Percentiles rank a stretch among this genome's conserved stretches.
phyloP scores from a whole-genome alignment of 1,284 basidiomycete species.

The Gomphus bonarii region DNA sequence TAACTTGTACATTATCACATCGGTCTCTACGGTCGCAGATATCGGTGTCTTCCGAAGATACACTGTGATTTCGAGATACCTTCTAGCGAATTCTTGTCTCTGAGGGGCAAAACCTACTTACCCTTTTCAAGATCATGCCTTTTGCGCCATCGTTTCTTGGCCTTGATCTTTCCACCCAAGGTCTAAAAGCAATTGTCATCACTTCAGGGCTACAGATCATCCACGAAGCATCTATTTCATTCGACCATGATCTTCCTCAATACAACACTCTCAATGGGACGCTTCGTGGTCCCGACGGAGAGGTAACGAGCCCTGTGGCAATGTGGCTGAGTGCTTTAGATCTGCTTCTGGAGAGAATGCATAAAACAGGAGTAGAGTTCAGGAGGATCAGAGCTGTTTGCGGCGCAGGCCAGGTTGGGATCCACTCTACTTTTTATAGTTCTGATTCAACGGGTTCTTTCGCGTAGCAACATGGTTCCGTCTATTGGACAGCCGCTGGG shows the following conservation, averaged over 20 bases:
- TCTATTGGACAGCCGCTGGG: constrained; percentile 69
- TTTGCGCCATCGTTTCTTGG: constrained; percentile 61
- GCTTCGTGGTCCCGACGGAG: constrained; percentile 53
- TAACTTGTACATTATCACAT: no score
- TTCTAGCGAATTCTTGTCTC: no score
- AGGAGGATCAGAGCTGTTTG: constrained; percentile 52
- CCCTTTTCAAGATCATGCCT: constrained; percentile 13
- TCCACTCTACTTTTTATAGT: not conserved
- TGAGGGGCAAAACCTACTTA: no score
- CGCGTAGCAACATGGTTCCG: constrained; percentile 80
- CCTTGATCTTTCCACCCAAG: constrained; percentile 82
- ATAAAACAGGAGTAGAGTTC: constrained; percentile 47
- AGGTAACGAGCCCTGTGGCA: constrained; percentile 71
- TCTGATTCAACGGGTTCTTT: not conserved
- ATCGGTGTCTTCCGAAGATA: no score
- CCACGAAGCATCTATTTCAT: constrained; percentile 68
- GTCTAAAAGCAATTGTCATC: constrained; percentile 71
- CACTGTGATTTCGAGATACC: no score
- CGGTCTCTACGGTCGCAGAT: no score
- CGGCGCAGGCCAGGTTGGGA: constrained; percentile 60
- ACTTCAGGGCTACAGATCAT: constrained; percentile 49
- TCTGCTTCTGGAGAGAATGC: constrained; percentile 62
- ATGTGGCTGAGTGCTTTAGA: constrained; percentile 85
- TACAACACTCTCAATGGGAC: constrained; percentile 71
- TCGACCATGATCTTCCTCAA: constrained; percentile 69